Conservation (phyloP, 495 filamentous ascomycete genomes). For the Xylaria telfairii region DNA sequence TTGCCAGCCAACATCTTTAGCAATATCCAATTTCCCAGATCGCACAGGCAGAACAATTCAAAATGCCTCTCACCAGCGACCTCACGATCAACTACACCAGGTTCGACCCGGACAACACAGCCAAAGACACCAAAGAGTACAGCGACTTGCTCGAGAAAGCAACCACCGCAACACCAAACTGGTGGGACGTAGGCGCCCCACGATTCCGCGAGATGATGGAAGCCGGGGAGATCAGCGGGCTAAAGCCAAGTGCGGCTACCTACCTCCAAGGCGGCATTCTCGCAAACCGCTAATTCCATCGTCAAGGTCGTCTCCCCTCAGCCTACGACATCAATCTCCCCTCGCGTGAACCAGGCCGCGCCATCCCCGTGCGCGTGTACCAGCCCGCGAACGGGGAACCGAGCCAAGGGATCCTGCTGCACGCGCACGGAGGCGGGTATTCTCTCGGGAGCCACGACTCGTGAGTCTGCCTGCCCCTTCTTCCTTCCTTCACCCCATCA, state of each 20-base stretch:
- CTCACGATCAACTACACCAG: background rate
- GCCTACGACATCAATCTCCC: constrained; percentile 51
- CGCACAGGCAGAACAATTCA: background rate
- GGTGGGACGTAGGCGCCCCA: constrained; percentile 7
- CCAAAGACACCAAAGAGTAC: constrained; percentile 9
- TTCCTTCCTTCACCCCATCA: background rate
- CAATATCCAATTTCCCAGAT: background rate
- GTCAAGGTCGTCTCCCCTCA: background rate
- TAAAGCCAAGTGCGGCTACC: background rate
- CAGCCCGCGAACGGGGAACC: constrained; percentile 27
- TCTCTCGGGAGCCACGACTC: constrained; percentile 42
- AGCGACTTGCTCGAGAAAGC: constrained; percentile 7
- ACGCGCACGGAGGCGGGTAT: constrained; percentile 64
- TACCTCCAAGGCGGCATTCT: background rate
- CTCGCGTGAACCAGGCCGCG: constrained; percentile 53
- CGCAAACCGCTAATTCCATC: background rate
- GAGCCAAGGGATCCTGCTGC: constrained; percentile 53
- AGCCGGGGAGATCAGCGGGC: background rate
- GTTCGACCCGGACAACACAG: constrained; percentile 3
- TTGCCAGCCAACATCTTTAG: background rate
- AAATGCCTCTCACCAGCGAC: constrained; percentile 17
- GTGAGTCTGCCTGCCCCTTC: constrained; percentile 23
- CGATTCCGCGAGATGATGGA: constrained; percentile 17
- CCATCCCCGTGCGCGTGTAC: constrained; percentile 57
- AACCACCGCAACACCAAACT: background rate